A percentile compares a stretch with the other conserved stretches of the same genome.
These are phyloP conservation scores for Cardamine occulta DNA, from an alignment of 345 rosid genomes.

Conservation along the genomic window DNA sequence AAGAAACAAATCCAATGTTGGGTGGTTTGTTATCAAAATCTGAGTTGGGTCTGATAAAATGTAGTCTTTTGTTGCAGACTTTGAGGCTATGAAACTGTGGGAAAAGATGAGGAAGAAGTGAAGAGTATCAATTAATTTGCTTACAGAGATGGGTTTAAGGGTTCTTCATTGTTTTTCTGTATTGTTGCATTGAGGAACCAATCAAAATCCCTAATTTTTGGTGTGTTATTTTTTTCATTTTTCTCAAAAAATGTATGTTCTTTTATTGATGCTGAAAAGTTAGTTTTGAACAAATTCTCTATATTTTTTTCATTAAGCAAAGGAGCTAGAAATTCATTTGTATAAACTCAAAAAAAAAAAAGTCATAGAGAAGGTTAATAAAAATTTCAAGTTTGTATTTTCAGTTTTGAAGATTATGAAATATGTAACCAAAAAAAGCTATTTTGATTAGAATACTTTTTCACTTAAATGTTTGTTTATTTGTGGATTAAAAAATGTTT, in stretches of 20 bases:
- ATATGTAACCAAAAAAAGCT: not conserved
- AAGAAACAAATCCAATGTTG: slow-evolving; percentile 14
- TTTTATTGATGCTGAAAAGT: not conserved
- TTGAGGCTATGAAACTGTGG: slow-evolving; percentile 26
- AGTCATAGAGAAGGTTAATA: not conserved
- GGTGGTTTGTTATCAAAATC: not conserved
- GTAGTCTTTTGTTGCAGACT: slow-evolving; percentile 34
- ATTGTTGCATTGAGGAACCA: slow-evolving; percentile 37
- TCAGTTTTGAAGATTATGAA: not conserved
- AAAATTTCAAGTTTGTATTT: not conserved
- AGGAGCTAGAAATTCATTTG: not conserved
- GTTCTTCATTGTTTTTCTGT: slow-evolving; percentile 36
- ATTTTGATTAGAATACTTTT: not conserved
- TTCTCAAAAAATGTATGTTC: slow-evolving; percentile 9
- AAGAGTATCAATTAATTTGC: not conserved
- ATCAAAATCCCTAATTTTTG: slow-evolving; percentile 12
- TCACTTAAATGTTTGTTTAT: not conserved
- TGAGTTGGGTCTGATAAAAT: slow-evolving; percentile 6
- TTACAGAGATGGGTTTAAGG: slow-evolving; percentile 13
- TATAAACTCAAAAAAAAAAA: too few relatives aligned
- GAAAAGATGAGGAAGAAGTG: slow-evolving; percentile 16
- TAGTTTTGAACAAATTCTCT: not conserved
- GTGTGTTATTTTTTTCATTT: not conserved
- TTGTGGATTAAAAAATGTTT: not conserved
- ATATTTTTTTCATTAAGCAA: not conserved